phyloP scores from a whole-genome alignment of 805 yeast species.

The Candida vartiovaarae region DNA sequence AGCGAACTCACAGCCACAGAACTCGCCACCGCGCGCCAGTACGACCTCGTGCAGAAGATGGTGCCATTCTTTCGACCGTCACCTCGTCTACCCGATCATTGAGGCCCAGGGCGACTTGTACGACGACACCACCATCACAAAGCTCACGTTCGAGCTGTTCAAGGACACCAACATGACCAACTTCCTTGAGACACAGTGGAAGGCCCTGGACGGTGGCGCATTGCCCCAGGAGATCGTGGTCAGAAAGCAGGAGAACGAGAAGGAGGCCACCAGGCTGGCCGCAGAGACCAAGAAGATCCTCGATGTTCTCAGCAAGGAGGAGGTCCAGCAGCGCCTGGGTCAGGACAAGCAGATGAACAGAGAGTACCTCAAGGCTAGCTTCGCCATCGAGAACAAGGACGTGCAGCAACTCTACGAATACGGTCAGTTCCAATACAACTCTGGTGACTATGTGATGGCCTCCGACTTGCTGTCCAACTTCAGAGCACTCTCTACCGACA shows the following conservation, averaged over 20 bases:
- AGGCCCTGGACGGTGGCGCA: conserved; percentile 32
- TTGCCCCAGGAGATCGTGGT: conserved; percentile 36
- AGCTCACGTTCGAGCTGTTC: conserved; percentile 44
- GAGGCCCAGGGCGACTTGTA: conserved; percentile 41
- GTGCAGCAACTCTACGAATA: conserved; percentile 46
- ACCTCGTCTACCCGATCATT: conserved; percentile 46
- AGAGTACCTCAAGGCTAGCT: conserved; percentile 36
- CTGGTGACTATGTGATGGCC: conserved; percentile 56
- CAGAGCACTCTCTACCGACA: conserved; percentile 46
- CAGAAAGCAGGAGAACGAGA: conserved; percentile 34
- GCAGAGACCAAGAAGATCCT: conserved; percentile 38
- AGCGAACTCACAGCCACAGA: conserved; percentile 25
- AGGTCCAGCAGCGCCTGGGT: conserved; percentile 44
- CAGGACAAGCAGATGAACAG: conserved; percentile 51
- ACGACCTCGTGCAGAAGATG: conserved; percentile 48
- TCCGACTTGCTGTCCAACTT: conserved; percentile 52
- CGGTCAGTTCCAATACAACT: conserved; percentile 56
- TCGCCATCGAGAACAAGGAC: conserved; percentile 40
- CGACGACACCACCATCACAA: conserved; percentile 37
- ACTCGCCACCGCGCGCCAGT: conserved; percentile 37
- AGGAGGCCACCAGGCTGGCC: conserved; percentile 31
- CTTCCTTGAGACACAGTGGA: conserved; percentile 40
- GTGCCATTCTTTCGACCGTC: conserved; percentile 57
- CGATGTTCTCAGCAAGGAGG: conserved; percentile 39
- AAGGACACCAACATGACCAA: conserved; percentile 52